Percentiles rank a stretch among this genome's conserved stretches.
Evolutionary conservation across 2,329 filamentous ascomycete species (phyloP).

Genomic region (Colletotrichum acutatum): DNA sequence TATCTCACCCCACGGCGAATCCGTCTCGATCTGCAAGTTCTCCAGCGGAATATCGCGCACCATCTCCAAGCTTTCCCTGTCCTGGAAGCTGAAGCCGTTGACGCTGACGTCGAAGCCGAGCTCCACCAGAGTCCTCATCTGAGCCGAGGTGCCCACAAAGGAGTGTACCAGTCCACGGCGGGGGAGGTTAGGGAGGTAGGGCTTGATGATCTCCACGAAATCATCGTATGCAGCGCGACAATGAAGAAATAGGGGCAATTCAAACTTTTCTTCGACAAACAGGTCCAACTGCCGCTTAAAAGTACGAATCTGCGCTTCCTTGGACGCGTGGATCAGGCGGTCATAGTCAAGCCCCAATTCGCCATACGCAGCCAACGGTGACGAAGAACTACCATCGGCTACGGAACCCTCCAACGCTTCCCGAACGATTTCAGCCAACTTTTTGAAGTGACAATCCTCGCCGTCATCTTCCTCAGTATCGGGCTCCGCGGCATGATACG

Average conservation of each 20-base stretch:
- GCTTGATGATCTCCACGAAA: constrained; percentile 52
- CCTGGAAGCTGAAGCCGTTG: constrained; percentile 60
- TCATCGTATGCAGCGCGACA: constrained; percentile 55
- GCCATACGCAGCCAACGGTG: constrained; percentile 56
- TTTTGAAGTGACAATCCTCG: constrained; percentile 37
- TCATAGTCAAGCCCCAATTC: constrained; percentile 64
- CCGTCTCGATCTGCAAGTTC: constrained; percentile 57
- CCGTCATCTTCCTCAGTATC: constrained; percentile 42
- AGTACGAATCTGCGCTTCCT: constrained; percentile 51
- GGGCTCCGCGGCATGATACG: constrained; percentile 59
- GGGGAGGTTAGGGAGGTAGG: constrained; percentile 50
- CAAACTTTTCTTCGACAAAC: constrained; percentile 43
- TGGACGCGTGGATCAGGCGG: constrained; percentile 53
- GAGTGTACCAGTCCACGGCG: constrained; percentile 51
- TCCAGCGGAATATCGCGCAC: constrained; percentile 52
- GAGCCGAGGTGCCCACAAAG: constrained; percentile 49
- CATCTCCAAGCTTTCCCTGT: constrained; percentile 53
- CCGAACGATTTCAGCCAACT: constrained; percentile 40
- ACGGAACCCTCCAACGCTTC: constrained; percentile 37
- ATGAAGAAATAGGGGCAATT: constrained; percentile 53
- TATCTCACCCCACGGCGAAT: constrained; percentile 60
- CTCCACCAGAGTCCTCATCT: constrained; percentile 51
- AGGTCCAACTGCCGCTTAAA: constrained; percentile 55
- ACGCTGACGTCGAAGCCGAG: constrained; percentile 57
- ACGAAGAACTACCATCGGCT: background rate